A percentile compares a stretch with the other conserved stretches of the same genome.
These are phyloP conservation scores for Debaryomycetaceae sp. DNA, from an alignment of 1,139 yeast species.

Conservation along the genomic window DNA sequence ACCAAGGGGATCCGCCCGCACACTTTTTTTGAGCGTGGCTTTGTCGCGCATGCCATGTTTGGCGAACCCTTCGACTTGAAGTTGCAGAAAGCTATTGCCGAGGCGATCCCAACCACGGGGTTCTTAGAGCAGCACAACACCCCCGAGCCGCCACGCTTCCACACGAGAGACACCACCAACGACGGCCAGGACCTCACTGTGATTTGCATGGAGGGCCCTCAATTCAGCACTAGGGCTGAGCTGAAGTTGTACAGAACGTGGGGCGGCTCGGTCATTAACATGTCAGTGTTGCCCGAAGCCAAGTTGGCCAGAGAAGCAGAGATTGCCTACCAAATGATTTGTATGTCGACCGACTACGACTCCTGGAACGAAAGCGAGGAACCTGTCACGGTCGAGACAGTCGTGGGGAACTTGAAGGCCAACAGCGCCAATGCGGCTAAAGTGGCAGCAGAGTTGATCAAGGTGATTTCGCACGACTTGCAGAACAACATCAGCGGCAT, in stretches of 20 bases:
- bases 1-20: conserved; percentile 92
- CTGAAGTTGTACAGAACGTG: conserved; percentile 79
- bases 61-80: conserved; percentile 92
- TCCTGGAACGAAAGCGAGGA: conserved; percentile 96
- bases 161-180: conserved; percentile 49
- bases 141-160: conserved; percentile 43
- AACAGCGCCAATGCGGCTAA: conserved; percentile 82
- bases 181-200: conserved; percentile 57
- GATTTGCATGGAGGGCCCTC: conserved; percentile 99
- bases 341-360: conserved; percentile 98
- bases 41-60: conserved; percentile 95
- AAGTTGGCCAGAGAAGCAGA: conserved; percentile 97
- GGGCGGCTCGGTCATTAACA: conserved; percentile 94
- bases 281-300: conserved; percentile 95
- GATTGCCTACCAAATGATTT: conserved; percentile 92
- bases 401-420: conserved; percentile 84
- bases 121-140: conserved; percentile 50
- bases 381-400: conserved; percentile 95
- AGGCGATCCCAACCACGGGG: conserved; percentile 47
- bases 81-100: conserved; percentile 61
- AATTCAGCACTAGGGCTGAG: conserved; percentile 96
- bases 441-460: conserved; percentile 67
- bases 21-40: conserved; percentile 86
- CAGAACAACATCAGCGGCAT: conserved; percentile 46
- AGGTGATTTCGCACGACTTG: conserved; percentile 59